Percentiles rank a stretch among this genome's conserved stretches.
phyloP scores from a whole-genome alignment of 768 basidiomycete species.

The Epithele typhae region DNA sequence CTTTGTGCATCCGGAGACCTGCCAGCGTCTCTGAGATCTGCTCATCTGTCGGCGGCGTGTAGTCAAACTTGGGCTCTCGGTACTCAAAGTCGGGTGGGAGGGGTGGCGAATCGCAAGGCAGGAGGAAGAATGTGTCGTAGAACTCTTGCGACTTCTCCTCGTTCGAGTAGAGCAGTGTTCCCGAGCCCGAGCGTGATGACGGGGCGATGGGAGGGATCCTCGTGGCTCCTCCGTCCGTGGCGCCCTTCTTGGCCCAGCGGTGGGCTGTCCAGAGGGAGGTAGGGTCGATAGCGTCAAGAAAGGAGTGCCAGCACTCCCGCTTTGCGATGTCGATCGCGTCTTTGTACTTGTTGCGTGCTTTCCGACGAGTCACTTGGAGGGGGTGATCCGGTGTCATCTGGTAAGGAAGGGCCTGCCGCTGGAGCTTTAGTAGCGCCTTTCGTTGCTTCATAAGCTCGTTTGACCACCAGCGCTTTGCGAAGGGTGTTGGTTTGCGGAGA shows the following conservation, averaged over 20 bases:
- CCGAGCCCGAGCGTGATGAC: neutral
- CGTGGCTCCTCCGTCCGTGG: constrained; percentile 9
- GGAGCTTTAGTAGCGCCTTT: constrained; percentile 14
- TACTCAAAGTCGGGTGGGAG: constrained; percentile 17
- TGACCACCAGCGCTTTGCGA: constrained; percentile 32
- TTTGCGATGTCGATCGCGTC: constrained; percentile 16
- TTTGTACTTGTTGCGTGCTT: constrained; percentile 10
- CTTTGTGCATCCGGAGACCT: constrained; percentile 33
- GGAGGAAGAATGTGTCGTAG: constrained; percentile 27
- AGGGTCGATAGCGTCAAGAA: constrained; percentile 12
- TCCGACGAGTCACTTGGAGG: constrained; percentile 8
- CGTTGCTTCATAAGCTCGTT: constrained; percentile 22
- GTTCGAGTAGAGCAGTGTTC: constrained; percentile 2
- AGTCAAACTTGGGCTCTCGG: constrained; percentile 21
- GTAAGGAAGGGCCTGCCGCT: constrained; percentile 1
- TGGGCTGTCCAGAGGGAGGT: constrained; percentile 19
- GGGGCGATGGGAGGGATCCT: constrained; percentile 17
- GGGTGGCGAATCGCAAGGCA: neutral
- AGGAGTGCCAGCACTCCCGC: constrained; percentile 20
- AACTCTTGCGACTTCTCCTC: constrained; percentile 15
- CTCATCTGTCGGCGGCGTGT: constrained; percentile 17
- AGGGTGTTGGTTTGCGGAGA: too few relatives aligned
- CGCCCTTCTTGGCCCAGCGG: neutral
- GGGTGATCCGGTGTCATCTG: constrained; percentile 9
- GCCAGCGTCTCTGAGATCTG: constrained; percentile 24